phyloP scores from a whole-genome alignment of 495 filamentous ascomycete genomes.

The Aspergillus cavernicola region DNA sequence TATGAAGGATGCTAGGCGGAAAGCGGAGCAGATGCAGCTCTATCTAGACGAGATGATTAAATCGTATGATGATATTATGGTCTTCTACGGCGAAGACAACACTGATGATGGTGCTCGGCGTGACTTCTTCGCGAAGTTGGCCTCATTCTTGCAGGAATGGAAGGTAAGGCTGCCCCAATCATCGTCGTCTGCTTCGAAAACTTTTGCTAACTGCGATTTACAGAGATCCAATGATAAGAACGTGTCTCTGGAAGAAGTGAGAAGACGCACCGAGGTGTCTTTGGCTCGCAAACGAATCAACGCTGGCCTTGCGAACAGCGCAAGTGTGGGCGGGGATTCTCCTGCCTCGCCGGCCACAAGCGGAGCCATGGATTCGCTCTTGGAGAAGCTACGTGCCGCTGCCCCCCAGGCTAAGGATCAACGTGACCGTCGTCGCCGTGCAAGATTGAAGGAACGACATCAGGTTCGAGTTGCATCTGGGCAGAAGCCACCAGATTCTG shows the following conservation, averaged over 20 bases:
- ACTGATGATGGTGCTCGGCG: conserved; percentile 89
- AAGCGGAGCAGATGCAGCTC: conserved; percentile 92
- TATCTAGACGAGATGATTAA: conserved; percentile 91
- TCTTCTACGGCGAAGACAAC: conserved; percentile 93
- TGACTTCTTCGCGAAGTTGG: conserved; percentile 95
- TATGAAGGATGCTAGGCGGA: conserved; percentile 95
- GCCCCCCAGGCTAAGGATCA: conserved; percentile 85
- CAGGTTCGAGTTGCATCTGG: conserved; percentile 88
- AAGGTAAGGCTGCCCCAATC: conserved; percentile 67
- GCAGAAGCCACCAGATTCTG: conserved; percentile 71
- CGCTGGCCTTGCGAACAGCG: conserved; percentile 48
- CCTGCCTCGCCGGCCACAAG: conserved; percentile 70
- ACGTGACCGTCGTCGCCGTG: conserved; percentile 80
- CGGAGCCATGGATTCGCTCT: conserved; percentile 94
- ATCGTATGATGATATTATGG: conserved; percentile 92
- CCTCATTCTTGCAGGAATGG: conserved; percentile 89
- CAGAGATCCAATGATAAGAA: conserved; percentile 90
- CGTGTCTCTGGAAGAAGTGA: conserved; percentile 71
- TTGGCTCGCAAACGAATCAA: conserved; percentile 86
- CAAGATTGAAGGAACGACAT: conserved; percentile 84
- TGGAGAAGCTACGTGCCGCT: conserved; percentile 92
- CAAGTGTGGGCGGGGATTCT: conserved; percentile 34
- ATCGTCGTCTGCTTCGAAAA: not conserved
- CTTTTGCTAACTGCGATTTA: conserved; percentile 3
- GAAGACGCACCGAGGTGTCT: conserved; percentile 79